These are phyloP conservation scores for Mucor circinelloides DNA, from an alignment of 371 early-diverging fungal species.

Conservation along the genomic window DNA sequence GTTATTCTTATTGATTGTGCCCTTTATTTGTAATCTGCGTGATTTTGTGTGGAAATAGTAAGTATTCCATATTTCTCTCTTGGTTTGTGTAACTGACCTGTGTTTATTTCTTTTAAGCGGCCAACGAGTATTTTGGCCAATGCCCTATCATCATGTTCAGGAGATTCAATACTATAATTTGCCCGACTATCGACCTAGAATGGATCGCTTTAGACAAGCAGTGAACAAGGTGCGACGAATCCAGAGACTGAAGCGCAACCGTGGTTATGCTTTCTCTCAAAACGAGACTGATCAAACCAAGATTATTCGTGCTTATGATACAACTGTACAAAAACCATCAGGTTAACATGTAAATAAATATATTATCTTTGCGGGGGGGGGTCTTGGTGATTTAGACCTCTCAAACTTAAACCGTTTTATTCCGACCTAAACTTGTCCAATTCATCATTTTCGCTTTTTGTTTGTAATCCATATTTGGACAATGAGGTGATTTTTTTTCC, in stretches of 20 bases:
- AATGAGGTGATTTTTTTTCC: conserved; percentile 15
- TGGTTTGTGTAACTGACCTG: neutral
- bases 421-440: neutral
- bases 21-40: conserved; percentile 78
- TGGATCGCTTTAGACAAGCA: conserved; percentile 94
- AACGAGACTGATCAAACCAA: conserved; percentile 93
- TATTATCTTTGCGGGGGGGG: neutral
- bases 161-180: conserved; percentile 96
- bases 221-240: conserved; percentile 91
- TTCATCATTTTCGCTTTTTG: conserved; percentile 1
- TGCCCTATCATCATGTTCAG: conserved; percentile 90
- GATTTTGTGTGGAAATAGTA: conserved; percentile 95
- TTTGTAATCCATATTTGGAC: conserved; percentile 16
- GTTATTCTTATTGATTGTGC: conserved; percentile 81
- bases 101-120: conserved; percentile 24
- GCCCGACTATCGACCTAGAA: conserved; percentile 90
- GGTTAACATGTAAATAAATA: conserved; percentile 44
- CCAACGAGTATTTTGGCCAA: conserved; percentile 73
- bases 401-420: neutral
- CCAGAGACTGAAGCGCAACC: conserved; percentile 85
- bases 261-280: conserved; percentile 95
- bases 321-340: conserved; percentile 84
- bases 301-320: conserved; percentile 92
- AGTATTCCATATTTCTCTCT: conserved; percentile 23
- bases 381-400: neutral